Evolutionary conservation across 768 basidiomycete species (phyloP), one percentile per base, ranked within the genome.

Genomic region (Phanerochaete carnosa): DNA sequence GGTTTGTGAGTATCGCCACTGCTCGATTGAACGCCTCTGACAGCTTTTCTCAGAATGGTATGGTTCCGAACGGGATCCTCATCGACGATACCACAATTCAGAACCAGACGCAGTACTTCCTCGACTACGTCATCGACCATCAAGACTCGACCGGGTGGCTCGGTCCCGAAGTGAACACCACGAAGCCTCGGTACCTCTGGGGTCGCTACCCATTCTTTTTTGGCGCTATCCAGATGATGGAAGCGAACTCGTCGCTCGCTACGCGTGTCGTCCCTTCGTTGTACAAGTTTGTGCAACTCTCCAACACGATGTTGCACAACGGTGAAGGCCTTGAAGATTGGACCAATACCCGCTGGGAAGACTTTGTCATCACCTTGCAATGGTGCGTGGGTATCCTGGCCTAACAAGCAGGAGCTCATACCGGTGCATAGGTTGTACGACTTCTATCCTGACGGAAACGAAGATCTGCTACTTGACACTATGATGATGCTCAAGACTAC

Each of bases 171-270:
- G 80, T 81, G 19, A 76, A 76, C 57, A 83, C 80, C 9, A 78
- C 70, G 33, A 83, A 83, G 64, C 82, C 83, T 25, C 75, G 81
- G 8, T 83, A 78, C 60, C 69, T 84, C 4, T 83, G 82, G 83
- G 83, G 82, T 58, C 75, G 81, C 77, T 83, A 83, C 61, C 82
- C 83, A 0, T 84, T 83, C 72, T 76, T 85, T 68, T 81, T 84
- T 61, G 82, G 82, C 15, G 83, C 82, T 2, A 83, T 83, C 29
- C 83, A 84, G 71, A 80, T 83, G 78, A 76, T 77, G 1, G 83
- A 84, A 65, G 72, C 70, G 45, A 65, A 82, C 64, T 73, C 80
- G 1, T 66, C 79, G 0, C 69, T 82, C 45, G 77, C 79, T 2
- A 70, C 72, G 46, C 66, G 72, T 54, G 80, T 83, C n/a, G 80